A percentile compares a stretch with the other conserved stretches of the same genome.
Conservation (phyloP, 805 yeast genomes). For the Saccharomycopsis sp. region DNA sequence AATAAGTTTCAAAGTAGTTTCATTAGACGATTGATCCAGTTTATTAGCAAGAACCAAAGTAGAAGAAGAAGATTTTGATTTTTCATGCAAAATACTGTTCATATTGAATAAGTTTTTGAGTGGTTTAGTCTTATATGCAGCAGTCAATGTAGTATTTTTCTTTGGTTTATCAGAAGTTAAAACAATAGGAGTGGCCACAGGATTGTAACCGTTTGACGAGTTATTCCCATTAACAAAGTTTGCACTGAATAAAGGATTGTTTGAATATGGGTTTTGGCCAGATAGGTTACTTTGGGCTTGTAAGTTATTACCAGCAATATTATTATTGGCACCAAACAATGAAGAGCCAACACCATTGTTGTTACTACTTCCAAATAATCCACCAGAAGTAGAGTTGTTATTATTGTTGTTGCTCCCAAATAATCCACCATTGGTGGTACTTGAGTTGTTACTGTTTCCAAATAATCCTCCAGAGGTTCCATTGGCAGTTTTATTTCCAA, state of each 20-base stretch:
- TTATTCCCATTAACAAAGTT: conserved; percentile 13
- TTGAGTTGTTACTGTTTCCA: conserved; percentile 25
- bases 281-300: conserved; percentile 13
- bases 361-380: conserved; percentile 26
- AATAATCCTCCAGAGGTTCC: conserved; percentile 23
- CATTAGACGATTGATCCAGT: conserved; percentile 13
- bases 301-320: conserved; percentile 3
- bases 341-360: conserved; percentile 21
- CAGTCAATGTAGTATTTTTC: conserved; percentile 11
- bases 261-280: conserved; percentile 21
- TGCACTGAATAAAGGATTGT: conserved; percentile 22
- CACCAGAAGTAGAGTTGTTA: conserved; percentile 18
- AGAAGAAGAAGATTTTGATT: conserved; percentile 10
- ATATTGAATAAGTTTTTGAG: conserved; percentile 9
- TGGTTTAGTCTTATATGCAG: conserved; percentile 11
- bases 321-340: conserved; percentile 22
- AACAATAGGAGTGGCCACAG: conserved; percentile 10
- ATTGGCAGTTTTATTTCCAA: conserved; percentile 25
- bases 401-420: conserved; percentile 27
- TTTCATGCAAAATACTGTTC: conserved; percentile 4
- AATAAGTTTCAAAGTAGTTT: conserved; percentile 17
- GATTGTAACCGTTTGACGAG: conserved; percentile 16
- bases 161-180: conserved; percentile 6
- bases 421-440: conserved; percentile 20
- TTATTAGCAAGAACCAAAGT: conserved; percentile 25